Conservation (phyloP, 306 rosid species). For the Acacia acuminata region DNA sequence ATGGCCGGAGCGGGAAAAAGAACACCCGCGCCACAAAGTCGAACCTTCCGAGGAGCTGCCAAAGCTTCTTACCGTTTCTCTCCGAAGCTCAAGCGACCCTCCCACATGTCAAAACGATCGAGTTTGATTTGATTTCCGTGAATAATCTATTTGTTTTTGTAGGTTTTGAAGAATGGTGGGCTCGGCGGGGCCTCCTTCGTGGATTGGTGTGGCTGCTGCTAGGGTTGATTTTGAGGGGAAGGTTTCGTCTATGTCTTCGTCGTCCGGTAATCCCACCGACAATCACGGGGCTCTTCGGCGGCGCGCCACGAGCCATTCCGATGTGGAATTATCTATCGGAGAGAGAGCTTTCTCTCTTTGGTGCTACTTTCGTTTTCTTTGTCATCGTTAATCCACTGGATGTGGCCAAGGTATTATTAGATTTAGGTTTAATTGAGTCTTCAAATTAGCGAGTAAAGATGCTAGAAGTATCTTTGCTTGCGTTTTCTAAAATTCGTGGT, state of each 20-base stretch:
- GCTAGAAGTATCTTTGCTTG: not conserved
- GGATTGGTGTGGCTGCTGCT: constrained; percentile 45
- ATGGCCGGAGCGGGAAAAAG: not conserved
- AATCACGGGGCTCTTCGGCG: not conserved
- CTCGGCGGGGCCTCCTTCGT: constrained; percentile 46
- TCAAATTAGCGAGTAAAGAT: not conserved
- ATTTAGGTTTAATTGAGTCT: not conserved
- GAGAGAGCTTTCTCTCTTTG: constrained; percentile 72
- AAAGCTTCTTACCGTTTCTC: not conserved
- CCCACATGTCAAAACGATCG: constrained; percentile 2
- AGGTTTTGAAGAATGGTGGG: constrained; percentile 38
- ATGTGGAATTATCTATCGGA: constrained; percentile 50
- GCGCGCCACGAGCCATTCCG: constrained; percentile 27
- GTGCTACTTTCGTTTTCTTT: constrained; percentile 82
- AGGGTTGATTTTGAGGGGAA: constrained; percentile 48
- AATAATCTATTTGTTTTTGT: not conserved
- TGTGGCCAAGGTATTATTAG: constrained; percentile 71
- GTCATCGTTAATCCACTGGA: constrained; percentile 88
- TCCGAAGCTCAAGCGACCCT: not conserved
- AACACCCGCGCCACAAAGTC: not conserved
- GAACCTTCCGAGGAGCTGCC: not conserved
- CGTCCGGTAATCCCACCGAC: constrained; percentile 28
- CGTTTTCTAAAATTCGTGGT: not conserved
- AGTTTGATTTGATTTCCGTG: not conserved
- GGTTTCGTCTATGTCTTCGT: constrained; percentile 38